Conservation (phyloP, 176 grass and related monocot species). For the Hsuehochloa calcarea region DNA sequence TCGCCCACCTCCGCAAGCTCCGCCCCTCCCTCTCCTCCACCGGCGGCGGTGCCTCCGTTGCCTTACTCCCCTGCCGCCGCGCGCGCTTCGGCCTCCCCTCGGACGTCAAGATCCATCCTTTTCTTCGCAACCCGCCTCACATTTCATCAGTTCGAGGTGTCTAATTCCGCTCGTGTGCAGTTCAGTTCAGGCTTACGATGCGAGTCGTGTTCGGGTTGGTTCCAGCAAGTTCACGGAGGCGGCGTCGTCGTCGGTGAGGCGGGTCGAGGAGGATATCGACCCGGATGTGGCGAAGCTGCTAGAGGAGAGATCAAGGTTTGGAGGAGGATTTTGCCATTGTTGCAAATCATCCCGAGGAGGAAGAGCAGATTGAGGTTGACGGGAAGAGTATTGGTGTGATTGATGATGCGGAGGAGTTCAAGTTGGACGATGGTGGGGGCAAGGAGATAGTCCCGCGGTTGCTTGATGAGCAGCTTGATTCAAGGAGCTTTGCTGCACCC, state of each 20-base stretch:
- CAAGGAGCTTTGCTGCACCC: conserved; percentile 29
- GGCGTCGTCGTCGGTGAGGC: not conserved
- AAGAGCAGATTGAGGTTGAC: not conserved
- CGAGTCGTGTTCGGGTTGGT: conserved; percentile 40
- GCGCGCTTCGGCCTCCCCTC: conserved; percentile 38
- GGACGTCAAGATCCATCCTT: conserved; percentile 65
- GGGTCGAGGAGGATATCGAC: not conserved
- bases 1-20: conserved; percentile 71
- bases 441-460: conserved; percentile 4
- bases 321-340: conserved; percentile 85
- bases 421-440: not conserved
- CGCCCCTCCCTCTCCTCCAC: conserved; percentile 45
- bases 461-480: conserved; percentile 50
- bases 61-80: conserved; percentile 50
- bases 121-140: not conserved
- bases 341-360: conserved; percentile 53
- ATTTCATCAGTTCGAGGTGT: not conserved
- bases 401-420: not conserved
- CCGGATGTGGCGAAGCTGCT: not conserved
- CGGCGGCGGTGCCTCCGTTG: conserved; percentile 60
- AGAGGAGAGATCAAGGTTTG: conserved; percentile 43
- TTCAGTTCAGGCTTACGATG: conserved; percentile 63
- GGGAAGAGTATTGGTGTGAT: not conserved
- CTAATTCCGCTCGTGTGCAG: not conserved
- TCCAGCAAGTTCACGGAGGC: not conserved